Evolutionary conservation across 805 yeast species (phyloP).

Genomic region (Metschnikowia cerradonensis): DNA sequence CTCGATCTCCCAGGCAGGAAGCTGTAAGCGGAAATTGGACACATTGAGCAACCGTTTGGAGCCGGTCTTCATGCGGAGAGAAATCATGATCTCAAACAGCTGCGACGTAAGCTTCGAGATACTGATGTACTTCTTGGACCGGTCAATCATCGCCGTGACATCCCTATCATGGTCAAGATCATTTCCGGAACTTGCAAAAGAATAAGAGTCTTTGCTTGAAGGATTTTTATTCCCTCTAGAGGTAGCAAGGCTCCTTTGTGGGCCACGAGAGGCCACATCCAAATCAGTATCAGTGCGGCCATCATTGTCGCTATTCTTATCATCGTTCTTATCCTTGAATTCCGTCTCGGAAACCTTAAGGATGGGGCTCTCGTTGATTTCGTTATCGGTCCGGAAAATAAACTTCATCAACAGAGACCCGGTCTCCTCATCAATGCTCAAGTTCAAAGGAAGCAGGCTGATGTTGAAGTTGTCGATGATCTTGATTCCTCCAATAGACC

Average conservation of each 20-base stretch:
- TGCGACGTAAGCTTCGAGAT: constrained; percentile 47
- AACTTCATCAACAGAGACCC: constrained; percentile 36
- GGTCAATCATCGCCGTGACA: constrained; percentile 58
- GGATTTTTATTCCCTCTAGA: neutral
- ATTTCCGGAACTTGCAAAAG: constrained; percentile 3
- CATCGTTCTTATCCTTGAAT: constrained; percentile 3
- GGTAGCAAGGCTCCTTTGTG: neutral
- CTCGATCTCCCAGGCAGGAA: constrained; percentile 33
- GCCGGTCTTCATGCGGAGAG: constrained; percentile 34
- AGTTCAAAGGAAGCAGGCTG: constrained; percentile 33
- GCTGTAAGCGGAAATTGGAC: constrained; percentile 28
- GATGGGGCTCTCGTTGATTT: constrained; percentile 12
- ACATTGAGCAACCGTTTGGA: constrained; percentile 35
- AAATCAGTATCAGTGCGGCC: constrained; percentile 1
- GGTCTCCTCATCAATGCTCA: constrained; percentile 37
- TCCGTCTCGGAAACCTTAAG: constrained; percentile 8
- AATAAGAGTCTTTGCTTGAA: constrained; percentile 5
- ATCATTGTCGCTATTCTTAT: constrained; percentile 9
- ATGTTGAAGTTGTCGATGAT: constrained; percentile 37
- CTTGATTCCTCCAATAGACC: constrained; percentile 41
- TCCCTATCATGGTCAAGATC: constrained; percentile 14
- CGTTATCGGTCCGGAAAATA: constrained; percentile 25
- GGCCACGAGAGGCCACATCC: constrained; percentile 4
- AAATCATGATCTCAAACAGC: constrained; percentile 28
- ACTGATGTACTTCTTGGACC: constrained; percentile 73